A percentile compares a stretch with the other conserved stretches of the same genome.
phyloP scores from a whole-genome alignment of 2,329 filamentous ascomycete species.

The Pseudogymnoascus sp. region DNA sequence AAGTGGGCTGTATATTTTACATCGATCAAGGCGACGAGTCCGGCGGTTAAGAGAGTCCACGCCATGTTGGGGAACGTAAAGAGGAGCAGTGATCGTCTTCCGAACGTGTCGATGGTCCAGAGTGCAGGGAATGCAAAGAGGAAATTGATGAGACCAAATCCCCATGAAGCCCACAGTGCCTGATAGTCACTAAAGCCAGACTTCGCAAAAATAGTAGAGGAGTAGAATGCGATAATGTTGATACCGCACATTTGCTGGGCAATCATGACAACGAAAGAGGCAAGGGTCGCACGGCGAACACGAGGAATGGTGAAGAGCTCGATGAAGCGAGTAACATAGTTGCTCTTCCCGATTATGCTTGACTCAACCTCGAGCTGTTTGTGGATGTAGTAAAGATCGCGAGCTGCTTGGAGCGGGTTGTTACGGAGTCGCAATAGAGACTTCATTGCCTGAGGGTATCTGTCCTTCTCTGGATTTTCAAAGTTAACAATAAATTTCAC shows the following conservation, averaged over 20 bases:
- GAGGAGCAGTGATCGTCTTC: conserved; percentile 55
- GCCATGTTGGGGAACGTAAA: conserved; percentile 60
- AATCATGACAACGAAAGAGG: conserved; percentile 70
- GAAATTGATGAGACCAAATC: conserved; percentile 58
- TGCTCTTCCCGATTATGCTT: conserved; percentile 36
- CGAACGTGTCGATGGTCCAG: conserved; percentile 62
- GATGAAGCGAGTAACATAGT: conserved; percentile 53
- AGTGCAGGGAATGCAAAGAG: conserved; percentile 55
- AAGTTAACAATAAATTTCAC: neutral
- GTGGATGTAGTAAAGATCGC: conserved; percentile 56
- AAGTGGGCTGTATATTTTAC: conserved; percentile 27
- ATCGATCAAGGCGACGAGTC: conserved; percentile 41
- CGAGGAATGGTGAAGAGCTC: conserved; percentile 63
- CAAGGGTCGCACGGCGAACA: conserved; percentile 62
- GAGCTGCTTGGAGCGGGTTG: conserved; percentile 50
- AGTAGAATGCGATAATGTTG: conserved; percentile 53
- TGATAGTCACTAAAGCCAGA: conserved; percentile 43
- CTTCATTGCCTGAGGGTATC: conserved; percentile 46
- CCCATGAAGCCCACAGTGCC: conserved; percentile 53
- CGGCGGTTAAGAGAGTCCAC: conserved; percentile 41
- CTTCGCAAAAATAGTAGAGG: conserved; percentile 51
- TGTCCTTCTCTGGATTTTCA: conserved; percentile 40
- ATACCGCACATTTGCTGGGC: conserved; percentile 37
- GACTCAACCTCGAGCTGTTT: conserved; percentile 42
- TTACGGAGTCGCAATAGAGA: conserved; percentile 53